Evolutionary conservation across 345 rosid genomes (phyloP).

Genomic region (Pseudoturritis turrita): DNA sequence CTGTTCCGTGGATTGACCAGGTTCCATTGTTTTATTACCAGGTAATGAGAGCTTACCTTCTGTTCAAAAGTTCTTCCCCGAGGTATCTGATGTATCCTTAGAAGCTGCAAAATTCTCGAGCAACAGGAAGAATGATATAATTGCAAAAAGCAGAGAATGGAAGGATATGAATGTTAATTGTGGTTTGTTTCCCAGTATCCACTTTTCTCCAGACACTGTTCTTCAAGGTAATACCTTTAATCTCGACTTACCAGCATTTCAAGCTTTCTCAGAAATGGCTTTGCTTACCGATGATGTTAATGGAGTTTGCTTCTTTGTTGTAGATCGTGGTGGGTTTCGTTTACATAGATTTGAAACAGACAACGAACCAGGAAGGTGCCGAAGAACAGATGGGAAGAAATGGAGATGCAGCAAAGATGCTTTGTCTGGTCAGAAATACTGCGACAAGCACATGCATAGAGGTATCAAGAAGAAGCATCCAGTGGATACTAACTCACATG

Average conservation of each 20-base stretch:
- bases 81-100: constrained; percentile 17
- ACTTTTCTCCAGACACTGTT: constrained; percentile 57
- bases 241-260: not conserved
- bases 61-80: constrained; percentile 26
- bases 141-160: constrained; percentile 32
- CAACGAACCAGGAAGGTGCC: constrained; percentile 52
- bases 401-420: constrained; percentile 66
- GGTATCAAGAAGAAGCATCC: constrained; percentile 42
- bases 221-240: constrained; percentile 43
- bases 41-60: constrained; percentile 24
- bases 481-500: constrained; percentile 8
- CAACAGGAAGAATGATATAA: constrained; percentile 25
- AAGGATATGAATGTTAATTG: constrained; percentile 9
- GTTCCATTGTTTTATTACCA: constrained; percentile 10
- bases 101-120: constrained; percentile 15
- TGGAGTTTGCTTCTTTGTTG: constrained; percentile 5
- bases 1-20: not conserved
- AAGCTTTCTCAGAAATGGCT: not conserved
- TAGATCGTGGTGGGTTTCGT: constrained; percentile 29
- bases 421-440: constrained; percentile 55
- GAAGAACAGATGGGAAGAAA: constrained; percentile 82
- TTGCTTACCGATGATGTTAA: not conserved
- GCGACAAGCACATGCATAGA: constrained; percentile 63
- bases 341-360: constrained; percentile 27
- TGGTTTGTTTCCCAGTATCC: constrained; percentile 28